These are phyloP conservation scores for Buddleja alternifolia DNA, from an alignment of 257 asterid genomes.

Conservation along the genomic window DNA sequence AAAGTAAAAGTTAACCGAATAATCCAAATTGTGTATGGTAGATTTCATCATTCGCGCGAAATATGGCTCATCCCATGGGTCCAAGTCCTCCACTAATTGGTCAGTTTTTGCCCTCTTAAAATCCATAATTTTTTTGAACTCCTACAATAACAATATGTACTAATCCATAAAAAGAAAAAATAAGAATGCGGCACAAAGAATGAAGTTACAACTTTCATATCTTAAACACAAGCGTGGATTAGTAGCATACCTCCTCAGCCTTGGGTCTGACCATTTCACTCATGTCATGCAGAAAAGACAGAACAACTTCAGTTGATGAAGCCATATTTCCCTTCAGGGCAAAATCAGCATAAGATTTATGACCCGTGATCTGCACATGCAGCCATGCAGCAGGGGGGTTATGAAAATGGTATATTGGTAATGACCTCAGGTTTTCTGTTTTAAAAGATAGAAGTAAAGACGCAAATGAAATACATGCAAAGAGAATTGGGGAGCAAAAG, in stretches of 20 bases:
- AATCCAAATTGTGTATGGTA: conserved; percentile 64
- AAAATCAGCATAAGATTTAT: conserved; percentile 77
- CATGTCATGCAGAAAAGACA: conserved; percentile 81
- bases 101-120: conserved; percentile 63
- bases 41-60: conserved; percentile 84
- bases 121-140: conserved; percentile 62
- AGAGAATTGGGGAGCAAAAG: background rate
- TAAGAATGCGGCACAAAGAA: conserved; percentile 13
- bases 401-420: conserved; percentile 26
- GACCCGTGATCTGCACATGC: conserved; percentile 75
- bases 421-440: conserved; percentile 23
- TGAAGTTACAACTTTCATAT: background rate
- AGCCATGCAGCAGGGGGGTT: conserved; percentile 24
- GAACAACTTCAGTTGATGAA: conserved; percentile 84
- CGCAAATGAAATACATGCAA: conserved; percentile 18
- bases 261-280: conserved; percentile 79
- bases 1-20: conserved; percentile 54
- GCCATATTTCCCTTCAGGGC: conserved; percentile 85
- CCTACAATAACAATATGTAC: conserved; percentile 51
- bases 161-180: conserved; percentile 11
- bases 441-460: background rate
- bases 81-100: conserved; percentile 57
- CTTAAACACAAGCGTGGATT: conserved; percentile 18
- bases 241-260: conserved; percentile 78
- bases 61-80: conserved; percentile 98